Percentiles rank a stretch among this genome's conserved stretches.
These are phyloP conservation scores for Blastobotrys robertii DNA, from an alignment of 805 yeast genomes.

Conservation along the genomic window DNA sequence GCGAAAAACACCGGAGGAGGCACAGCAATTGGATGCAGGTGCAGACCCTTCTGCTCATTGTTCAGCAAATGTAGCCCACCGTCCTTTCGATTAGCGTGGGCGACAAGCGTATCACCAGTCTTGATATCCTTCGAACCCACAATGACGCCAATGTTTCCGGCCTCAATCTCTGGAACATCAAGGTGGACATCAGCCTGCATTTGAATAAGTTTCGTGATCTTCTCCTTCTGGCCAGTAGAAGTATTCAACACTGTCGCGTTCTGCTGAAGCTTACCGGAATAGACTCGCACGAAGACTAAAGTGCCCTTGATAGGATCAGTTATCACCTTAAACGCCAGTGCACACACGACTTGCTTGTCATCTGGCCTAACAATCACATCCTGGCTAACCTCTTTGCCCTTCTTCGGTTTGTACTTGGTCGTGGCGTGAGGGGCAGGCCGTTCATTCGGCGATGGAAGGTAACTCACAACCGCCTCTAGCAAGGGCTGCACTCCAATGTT, in stretches of 20 bases:
- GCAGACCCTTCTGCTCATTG: conserved; percentile 32
- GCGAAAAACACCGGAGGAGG: conserved; percentile 94
- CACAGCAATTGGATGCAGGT: conserved; percentile 63
- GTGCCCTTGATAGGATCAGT: conserved; percentile 72
- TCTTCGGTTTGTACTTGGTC: conserved; percentile 17
- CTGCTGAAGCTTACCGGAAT: conserved; percentile 63
- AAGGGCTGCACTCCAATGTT: conserved; percentile 95
- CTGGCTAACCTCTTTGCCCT: conserved; percentile 7
- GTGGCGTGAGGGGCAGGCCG: conserved; percentile 42
- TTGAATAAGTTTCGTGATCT: conserved; percentile 56
- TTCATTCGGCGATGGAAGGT: conserved; percentile 75
- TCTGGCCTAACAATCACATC: conserved; percentile 3
- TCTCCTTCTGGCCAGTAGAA: conserved; percentile 54
- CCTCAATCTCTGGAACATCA: conserved; percentile 49
- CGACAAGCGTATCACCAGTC: conserved; percentile 86
- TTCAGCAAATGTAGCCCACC: conserved; percentile 39
- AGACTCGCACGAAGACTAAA: conserved; percentile 80
- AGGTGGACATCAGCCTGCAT: conserved; percentile 87
- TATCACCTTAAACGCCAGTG: conserved; percentile 85
- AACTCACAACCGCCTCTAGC: conserved; percentile 70
- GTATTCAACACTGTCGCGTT: conserved; percentile 59
- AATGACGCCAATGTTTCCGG: conserved; percentile 91
- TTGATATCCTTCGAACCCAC: conserved; percentile 58
- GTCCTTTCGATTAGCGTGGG: conserved; percentile 46
- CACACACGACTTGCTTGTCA: conserved; percentile 52